Evolutionary conservation across 2,329 filamentous ascomycete species (phyloP), one percentile per base, ranked within the genome.

Genomic region (Curvularia spicifera): DNA sequence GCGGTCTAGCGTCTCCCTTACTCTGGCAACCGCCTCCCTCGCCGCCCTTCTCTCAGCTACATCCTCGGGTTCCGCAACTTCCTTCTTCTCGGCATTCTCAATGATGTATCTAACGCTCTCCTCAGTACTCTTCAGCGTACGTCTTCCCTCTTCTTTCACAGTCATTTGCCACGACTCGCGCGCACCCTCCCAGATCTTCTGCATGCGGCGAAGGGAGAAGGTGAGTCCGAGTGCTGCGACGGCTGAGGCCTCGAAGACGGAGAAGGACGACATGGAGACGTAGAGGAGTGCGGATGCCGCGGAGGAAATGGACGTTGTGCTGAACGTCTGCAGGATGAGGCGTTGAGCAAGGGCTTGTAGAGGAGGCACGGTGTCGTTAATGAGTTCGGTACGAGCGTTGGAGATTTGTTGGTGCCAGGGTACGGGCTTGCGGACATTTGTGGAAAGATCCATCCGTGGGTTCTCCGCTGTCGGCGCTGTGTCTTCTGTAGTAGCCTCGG

Each of bases 381-480:
- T 67, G 40, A 82, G 77, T 13, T 76, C 66, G 28, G 83, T 80
- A n/a, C 93, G 86, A 7, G 89, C 88, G 26, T 85, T 83, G 13
- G 89, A 81, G 59, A 97, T 94, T 57, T 91, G 87, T 2, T 85
- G 84, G 1, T 89, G 91, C 91, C 91, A 96, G 26, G 83, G 85
- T 2, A 73, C 72, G 20, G 74, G 67, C 55, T 64, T 58, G 5
- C 63, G 61, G 5, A 73, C 64, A 15, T 65, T 60, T 5, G 73
- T 73, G 5, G 68, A 71, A 8, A 75, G 50, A 22, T 67, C 59
- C 5, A 61, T 66, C 15, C 52, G 51, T 18, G 60, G 59, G 10
- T 67, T 64, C 37, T 68, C 58, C 40, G 61, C 56, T 3, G 65
- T 64, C 2, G 68, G 60, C 20, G 64, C 62, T 18, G 68, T 65